Base-by-base conservation (phyloP, 495 filamentous ascomycete genomes). In the Staphylotrichum longicolle region DNA sequence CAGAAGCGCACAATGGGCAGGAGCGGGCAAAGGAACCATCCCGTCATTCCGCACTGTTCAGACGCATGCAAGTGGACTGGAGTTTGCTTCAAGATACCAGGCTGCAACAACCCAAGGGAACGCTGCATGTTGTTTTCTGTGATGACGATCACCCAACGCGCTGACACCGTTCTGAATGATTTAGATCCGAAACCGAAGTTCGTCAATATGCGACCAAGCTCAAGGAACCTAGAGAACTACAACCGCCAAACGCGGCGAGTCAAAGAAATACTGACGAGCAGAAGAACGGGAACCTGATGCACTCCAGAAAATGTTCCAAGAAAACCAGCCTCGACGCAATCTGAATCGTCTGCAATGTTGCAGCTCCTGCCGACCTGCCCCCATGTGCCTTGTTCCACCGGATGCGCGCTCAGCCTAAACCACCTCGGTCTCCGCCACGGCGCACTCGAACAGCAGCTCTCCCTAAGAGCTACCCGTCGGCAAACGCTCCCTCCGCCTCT, bases 401-500 rank as follows among this genome's bases (percentile, higher is more conserved):
- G 3, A n/a, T 34, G 4, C 27, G 9, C 14, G 20, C 35, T 7
- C 7, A 11, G 5, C 34, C 34, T 41, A 44, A 45, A 57, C 46
- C 11, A 54, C 33, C 49, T 35, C 59, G 5, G 10, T 34, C 56
- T n/a, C 37, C 15, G 44, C 48, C 10, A 57, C 53, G 30, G 33
- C 35, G 1, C 30, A 40, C 57, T 9, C 45, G 11, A 52, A 54
- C 7, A 46, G 32, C 39, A 61, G 41, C 49, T 47, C 58, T 27
- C 40, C 58, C 50, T 54, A 61, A 30, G 49, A 61, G 33, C 42
- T 34, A 7, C 27, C n/a, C 3, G 10, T 46, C 32, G 39, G 39
- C 41, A 61, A 37, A 7, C 51, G 33, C 45, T 61, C 58, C 58
- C 55, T 34, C 32, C 15, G 39, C 42, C 50, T 37, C 52, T 55